A percentile compares a stretch with the other conserved stretches of the same genome.
These are phyloP conservation scores for Polygonum maritimum DNA, from an alignment of 148 eudicot species.

Conservation along the genomic window DNA sequence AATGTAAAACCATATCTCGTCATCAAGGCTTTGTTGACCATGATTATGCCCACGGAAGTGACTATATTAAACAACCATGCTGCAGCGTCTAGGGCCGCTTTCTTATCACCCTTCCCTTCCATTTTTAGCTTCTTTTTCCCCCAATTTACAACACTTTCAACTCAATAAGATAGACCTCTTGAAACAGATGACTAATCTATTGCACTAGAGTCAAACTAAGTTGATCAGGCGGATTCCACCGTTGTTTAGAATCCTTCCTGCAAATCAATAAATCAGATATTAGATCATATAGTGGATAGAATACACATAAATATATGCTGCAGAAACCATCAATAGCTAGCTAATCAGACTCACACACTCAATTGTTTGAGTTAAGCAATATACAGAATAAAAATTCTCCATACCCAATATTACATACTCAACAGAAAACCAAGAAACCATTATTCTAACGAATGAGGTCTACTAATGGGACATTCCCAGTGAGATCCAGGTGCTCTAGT, in stretches of 20 bases:
- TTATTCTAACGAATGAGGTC: no score
- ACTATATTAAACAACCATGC: constrained; percentile 53
- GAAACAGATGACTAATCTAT: constrained; percentile 2
- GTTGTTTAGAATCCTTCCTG: constrained; percentile 1
- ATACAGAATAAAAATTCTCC: background rate
- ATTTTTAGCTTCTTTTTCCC: constrained; percentile 13
- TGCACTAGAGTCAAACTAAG: background rate
- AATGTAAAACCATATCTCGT: constrained; percentile 49
- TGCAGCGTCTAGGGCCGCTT: constrained; percentile 29
- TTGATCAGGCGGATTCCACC: background rate
- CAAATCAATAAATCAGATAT: background rate
- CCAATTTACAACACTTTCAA: constrained; percentile 9
- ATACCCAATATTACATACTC: background rate
- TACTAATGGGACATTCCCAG: background rate
- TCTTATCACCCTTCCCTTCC: constrained; percentile 28
- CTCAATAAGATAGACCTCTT: background rate
- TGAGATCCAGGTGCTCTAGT: background rate
- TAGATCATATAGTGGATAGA: background rate
- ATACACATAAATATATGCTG: no score
- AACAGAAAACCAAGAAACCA: background rate
- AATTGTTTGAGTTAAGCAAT: background rate
- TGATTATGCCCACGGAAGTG: constrained; percentile 57
- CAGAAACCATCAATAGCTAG: background rate
- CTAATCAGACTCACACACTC: background rate
- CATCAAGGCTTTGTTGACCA: constrained; percentile 56